Evolutionary conservation across 73 alveolate genomes (phyloP), one percentile per base, ranked within the genome.

Genomic region (Effrenium voratum): DNA sequence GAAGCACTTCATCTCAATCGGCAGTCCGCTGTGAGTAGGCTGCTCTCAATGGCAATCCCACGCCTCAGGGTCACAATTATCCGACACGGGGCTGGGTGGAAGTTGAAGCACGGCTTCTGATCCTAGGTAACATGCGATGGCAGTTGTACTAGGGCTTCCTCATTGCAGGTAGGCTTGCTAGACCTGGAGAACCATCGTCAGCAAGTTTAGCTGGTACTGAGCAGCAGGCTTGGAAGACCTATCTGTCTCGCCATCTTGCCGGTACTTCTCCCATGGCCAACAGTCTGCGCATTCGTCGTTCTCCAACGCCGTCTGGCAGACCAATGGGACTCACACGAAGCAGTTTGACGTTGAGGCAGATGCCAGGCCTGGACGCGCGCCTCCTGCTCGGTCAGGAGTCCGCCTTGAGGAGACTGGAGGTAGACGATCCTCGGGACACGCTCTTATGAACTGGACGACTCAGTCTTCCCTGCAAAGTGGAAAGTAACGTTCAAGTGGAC

Each of bases 201-300:
- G n/a, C n/a, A 55, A 55, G 68, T 57, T 57, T 57, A 30, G 72
- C 16, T 34, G 10, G 10, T n/a, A 30, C 46, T 36, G 34, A 32
- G 60, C 26, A 49, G 50, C 93, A 3, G 34, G 70, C 95, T 87
- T 87, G 22, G 95, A 52, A 36, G 97, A 90, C 88, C 97, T 38
- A 22, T 90, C 97, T 5, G 76, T 90, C 57, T 90, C 87, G 26
- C 97, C 97, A 36, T 90, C 97, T 57, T 70, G 59, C 26, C 97
- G 97, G 97, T 68, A 90, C 87, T 90, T 90, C 80, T 90, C 97
- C 97, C 97, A 90, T 0, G 97, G 97, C 97, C 97, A 90, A 87
- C 97, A 90, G 38, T 90, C 97, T 16, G 97, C 97, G 44, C 97
- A 90, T 38, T 66, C 45, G 88, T 63, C 87, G 43, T 90, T 80